These are phyloP conservation scores for Sisymbrium irio DNA, from an alignment of 345 rosid genomes.

Conservation along the genomic window DNA sequence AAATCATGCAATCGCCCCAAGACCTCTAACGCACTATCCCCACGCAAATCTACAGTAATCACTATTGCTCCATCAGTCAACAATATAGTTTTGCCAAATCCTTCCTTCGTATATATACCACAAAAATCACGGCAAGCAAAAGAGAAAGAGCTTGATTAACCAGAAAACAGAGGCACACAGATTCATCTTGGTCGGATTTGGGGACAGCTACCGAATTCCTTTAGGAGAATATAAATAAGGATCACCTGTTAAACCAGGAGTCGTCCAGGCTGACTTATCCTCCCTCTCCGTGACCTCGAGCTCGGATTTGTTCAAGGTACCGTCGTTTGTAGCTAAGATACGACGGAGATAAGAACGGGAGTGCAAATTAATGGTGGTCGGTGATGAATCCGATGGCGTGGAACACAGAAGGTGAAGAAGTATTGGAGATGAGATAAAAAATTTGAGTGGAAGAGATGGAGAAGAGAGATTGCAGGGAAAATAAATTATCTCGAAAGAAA, in stretches of 20 bases:
- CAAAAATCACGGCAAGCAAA: background rate
- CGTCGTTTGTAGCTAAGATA: no score
- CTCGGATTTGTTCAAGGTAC: no score
- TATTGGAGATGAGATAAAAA: no score
- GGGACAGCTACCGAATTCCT: background rate
- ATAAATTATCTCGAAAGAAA: no score
- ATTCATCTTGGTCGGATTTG: conserved; percentile 3
- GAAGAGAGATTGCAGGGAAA: no score
- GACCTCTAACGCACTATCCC: background rate
- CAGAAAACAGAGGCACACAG: background rate
- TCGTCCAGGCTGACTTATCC: conserved; percentile 15
- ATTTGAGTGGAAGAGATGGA: no score
- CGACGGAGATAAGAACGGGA: conserved; percentile 10
- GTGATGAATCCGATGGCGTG: no score
- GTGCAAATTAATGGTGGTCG: conserved; percentile 10
- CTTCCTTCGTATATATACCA: background rate
- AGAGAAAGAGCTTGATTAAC: background rate
- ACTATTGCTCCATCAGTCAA: conserved; percentile 29
- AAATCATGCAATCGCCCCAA: background rate
- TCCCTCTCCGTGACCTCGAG: no score
- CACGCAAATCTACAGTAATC: conserved; percentile 21
- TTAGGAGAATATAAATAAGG: background rate
- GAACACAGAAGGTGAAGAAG: no score
- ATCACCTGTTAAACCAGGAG: conserved; percentile 21
- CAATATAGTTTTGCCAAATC: background rate